phyloP scores from a whole-genome alignment of 2,329 filamentous ascomycete genomes.

The Cadophora luteo-olivacea region DNA sequence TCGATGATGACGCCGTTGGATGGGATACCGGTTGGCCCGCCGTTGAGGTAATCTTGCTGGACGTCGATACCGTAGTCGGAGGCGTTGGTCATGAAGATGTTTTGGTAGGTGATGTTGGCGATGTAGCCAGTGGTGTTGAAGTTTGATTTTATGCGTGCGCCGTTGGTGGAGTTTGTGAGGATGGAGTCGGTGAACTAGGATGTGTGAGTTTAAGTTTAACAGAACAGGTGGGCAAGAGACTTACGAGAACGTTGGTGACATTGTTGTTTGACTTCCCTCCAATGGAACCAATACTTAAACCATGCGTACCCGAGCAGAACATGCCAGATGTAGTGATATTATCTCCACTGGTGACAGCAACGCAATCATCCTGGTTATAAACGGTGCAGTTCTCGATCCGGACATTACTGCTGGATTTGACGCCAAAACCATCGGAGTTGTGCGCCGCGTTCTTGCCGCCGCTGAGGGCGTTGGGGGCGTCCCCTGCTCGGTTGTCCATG shows the following conservation, averaged over 20 bases:
- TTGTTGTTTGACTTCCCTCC: slow-evolving; percentile 46
- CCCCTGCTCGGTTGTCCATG: slow-evolving; percentile 63
- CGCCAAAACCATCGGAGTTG: slow-evolving; percentile 62
- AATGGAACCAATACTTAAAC: slow-evolving; percentile 45
- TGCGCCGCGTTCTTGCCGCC: slow-evolving; percentile 42
- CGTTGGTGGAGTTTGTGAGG: slow-evolving; percentile 44
- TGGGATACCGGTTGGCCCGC: slow-evolving; percentile 48
- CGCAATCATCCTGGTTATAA: slow-evolving; percentile 45
- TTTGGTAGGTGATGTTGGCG: slow-evolving; percentile 52
- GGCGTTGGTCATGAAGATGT: slow-evolving; percentile 53
- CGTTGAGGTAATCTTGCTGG: slow-evolving; percentile 60
- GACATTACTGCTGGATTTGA: slow-evolving; percentile 52
- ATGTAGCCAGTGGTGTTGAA: slow-evolving; percentile 48
- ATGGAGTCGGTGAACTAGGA: slow-evolving; percentile 41
- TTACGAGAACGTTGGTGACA: slow-evolving; percentile 45
- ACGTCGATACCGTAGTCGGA: slow-evolving; percentile 58
- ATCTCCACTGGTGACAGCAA: slow-evolving; percentile 44
- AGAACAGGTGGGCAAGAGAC: slow-evolving; percentile 7
- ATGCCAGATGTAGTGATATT: slow-evolving; percentile 42
- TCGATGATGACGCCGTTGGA: slow-evolving; percentile 49
- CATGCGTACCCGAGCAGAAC: slow-evolving; percentile 43
- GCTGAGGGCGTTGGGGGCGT: slow-evolving; percentile 46
- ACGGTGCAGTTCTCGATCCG: slow-evolving; percentile 44
- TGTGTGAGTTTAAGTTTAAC: neutral
- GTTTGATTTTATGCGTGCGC: slow-evolving; percentile 50